Conservation (phyloP, 805 yeast species). For the Saccharomycopsis fibuligera region DNA sequence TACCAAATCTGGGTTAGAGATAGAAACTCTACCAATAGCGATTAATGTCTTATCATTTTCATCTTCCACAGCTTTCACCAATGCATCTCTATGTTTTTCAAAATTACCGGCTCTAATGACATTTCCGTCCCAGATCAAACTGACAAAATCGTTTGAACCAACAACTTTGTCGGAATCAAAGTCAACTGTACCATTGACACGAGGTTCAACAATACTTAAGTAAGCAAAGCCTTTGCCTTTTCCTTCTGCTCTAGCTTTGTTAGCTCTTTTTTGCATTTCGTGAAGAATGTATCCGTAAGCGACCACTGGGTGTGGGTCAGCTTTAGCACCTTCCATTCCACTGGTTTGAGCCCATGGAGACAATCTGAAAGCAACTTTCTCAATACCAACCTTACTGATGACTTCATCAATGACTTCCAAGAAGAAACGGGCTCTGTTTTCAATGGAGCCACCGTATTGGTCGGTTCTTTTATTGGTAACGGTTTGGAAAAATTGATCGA, state of each 20-base stretch:
- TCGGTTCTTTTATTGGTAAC: slow-evolving; percentile 50
- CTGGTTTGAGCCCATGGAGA: slow-evolving; percentile 40
- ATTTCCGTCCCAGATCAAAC: slow-evolving; percentile 39
- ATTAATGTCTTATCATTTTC: slow-evolving; percentile 41
- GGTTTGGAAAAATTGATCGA: slow-evolving; percentile 42
- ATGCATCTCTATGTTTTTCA: too few species aligned
- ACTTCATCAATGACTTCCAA: slow-evolving; percentile 45
- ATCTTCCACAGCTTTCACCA: slow-evolving; percentile 22
- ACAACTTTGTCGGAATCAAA: slow-evolving; percentile 22
- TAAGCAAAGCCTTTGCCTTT: slow-evolving; percentile 20
- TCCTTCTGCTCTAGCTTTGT: too few species aligned
- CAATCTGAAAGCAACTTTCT: slow-evolving; percentile 41
- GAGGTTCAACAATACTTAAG: slow-evolving; percentile 22
- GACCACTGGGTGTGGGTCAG: slow-evolving; percentile 31
- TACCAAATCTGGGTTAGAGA: slow-evolving; percentile 37
- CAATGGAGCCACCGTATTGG: slow-evolving; percentile 57
- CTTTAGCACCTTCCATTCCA: slow-evolving; percentile 33
- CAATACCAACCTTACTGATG: slow-evolving; percentile 46
- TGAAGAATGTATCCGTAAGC: slow-evolving; percentile 27
- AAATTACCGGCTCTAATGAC: slow-evolving; percentile 37
- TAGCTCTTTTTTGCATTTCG: slow-evolving; percentile 21
- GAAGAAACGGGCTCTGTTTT: slow-evolving; percentile 46
- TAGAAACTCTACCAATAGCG: slow-evolving; percentile 33
- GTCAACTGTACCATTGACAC: slow-evolving; percentile 25
- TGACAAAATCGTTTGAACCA: slow-evolving; percentile 34